Evolutionary conservation across 176 grass and related monocot genomes (phyloP).

Genomic region (Saccharum spontaneum): DNA sequence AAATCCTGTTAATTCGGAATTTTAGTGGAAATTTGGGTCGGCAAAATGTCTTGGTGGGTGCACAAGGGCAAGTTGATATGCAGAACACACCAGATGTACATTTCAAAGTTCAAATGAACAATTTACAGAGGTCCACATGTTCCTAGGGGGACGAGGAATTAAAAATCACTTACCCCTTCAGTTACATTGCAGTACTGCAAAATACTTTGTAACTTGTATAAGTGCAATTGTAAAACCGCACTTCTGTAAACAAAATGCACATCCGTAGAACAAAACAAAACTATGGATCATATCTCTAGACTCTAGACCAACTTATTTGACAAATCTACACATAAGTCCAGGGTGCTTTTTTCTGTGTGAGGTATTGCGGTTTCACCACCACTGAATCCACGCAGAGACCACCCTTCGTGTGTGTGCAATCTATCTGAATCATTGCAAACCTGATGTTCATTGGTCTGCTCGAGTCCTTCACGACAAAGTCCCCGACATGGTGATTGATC

Average conservation of each 20-base stretch:
- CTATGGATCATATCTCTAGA: neutral
- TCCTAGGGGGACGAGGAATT: constrained; percentile 36
- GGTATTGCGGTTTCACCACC: constrained; percentile 60
- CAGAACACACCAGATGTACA: constrained; percentile 5
- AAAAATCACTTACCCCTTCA: constrained; percentile 43
- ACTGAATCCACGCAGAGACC: constrained; percentile 91
- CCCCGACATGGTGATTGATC: constrained; percentile 77
- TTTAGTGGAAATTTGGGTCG: neutral
- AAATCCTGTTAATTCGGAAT: neutral
- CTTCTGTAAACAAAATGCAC: neutral
- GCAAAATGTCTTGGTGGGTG: constrained; percentile 20
- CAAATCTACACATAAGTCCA: constrained; percentile 15
- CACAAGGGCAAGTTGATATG: neutral
- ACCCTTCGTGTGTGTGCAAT: constrained; percentile 96
- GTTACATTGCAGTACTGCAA: constrained; percentile 20
- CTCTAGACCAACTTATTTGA: neutral
- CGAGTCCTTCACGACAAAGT: constrained; percentile 67
- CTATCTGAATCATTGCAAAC: constrained; percentile 90
- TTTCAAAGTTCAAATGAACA: constrained; percentile 15
- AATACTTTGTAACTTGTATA: constrained; percentile 5
- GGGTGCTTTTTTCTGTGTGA: constrained; percentile 25
- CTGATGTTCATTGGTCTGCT: constrained; percentile 35
- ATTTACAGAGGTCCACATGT: constrained; percentile 32
- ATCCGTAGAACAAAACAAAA: neutral
- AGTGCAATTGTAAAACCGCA: neutral